Conservation (phyloP, 116 monocot species). For the Zostera marina region DNA sequence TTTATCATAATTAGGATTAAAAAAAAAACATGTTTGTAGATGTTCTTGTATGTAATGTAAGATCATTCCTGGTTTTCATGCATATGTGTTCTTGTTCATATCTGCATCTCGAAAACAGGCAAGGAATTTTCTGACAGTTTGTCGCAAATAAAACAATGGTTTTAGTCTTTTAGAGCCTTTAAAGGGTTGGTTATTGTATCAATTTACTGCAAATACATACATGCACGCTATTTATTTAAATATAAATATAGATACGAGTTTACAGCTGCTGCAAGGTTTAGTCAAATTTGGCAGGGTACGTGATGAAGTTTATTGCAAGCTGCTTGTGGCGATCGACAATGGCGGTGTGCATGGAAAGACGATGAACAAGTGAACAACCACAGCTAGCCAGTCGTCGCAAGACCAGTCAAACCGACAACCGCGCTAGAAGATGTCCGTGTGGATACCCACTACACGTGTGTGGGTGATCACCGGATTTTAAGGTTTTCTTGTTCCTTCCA, state of each 20-base stretch:
- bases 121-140: background rate
- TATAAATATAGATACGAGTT: too few relatives aligned
- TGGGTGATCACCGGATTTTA: background rate
- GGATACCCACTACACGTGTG: slow-evolving; percentile 4
- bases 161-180: too few relatives aligned
- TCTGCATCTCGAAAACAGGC: slow-evolving; percentile 3
- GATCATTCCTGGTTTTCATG: slow-evolving; percentile 5
- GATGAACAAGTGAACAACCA: background rate
- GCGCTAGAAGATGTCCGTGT: background rate
- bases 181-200: too few relatives aligned
- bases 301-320: too few relatives aligned
- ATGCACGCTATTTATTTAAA: too few relatives aligned
- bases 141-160: background rate
- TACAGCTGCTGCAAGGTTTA: too few relatives aligned
- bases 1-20: too few relatives aligned
- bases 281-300: slow-evolving; percentile 5
- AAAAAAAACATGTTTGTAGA: background rate
- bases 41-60: background rate
- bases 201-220: background rate
- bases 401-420: slow-evolving; percentile 6
- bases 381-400: background rate
- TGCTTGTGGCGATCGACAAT: too few relatives aligned
- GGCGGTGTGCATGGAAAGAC: too few relatives aligned
- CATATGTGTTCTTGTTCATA: background rate
- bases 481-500: slow-evolving; percentile 1